These are phyloP conservation scores for Comarum palustre DNA, from an alignment of 306 rosid genomes.

Conservation along the genomic window DNA sequence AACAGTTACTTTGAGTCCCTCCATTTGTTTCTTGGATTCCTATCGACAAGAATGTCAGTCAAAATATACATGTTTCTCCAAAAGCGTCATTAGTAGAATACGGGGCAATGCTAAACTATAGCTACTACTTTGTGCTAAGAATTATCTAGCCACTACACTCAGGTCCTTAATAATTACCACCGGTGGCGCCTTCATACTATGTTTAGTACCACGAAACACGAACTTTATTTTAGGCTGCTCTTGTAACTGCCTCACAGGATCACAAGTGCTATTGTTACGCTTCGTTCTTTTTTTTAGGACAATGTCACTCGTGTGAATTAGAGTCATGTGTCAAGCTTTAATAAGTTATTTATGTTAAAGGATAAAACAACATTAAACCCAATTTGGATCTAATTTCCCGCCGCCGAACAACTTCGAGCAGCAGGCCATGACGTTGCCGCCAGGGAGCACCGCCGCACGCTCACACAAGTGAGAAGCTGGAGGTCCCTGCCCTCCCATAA, in stretches of 20 bases:
- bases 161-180: not conserved
- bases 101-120: not conserved
- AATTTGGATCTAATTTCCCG: too few relatives aligned
- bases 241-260: not conserved
- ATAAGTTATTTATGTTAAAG: too few relatives aligned
- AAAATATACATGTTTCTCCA: not conserved
- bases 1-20: not conserved
- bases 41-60: not conserved
- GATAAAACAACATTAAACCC: too few relatives aligned
- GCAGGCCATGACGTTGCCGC: too few relatives aligned
- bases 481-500: too few relatives aligned
- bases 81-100: not conserved
- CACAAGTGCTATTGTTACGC: not conserved
- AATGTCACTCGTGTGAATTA: not conserved
- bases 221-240: not conserved
- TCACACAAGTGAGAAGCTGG: too few relatives aligned
- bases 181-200: not conserved
- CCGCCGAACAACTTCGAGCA: too few relatives aligned
- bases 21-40: not conserved
- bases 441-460: too few relatives aligned
- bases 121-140: not conserved
- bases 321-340: too few relatives aligned
- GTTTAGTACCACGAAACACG: not conserved
- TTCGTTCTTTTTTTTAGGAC: not conserved
- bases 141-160: not conserved